Evolutionary conservation across 306 rosid species (phyloP).

Genomic region (Glycine latifolia): DNA sequence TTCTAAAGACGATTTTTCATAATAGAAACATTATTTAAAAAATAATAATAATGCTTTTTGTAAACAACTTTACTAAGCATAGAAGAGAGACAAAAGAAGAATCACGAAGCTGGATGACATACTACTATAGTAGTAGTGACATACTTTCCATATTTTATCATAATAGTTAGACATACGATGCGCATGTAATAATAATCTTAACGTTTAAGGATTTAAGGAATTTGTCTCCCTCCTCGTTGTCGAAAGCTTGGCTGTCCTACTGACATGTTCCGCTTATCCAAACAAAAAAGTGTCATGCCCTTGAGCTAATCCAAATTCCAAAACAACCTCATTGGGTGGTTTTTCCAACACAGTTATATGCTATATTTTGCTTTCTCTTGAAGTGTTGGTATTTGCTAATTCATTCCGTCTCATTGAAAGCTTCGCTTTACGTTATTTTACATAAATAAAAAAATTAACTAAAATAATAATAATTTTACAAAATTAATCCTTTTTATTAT

Average conservation of each 20-base stretch:
- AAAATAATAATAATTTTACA: no score
- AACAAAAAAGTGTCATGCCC: slow-evolving; percentile 1
- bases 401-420: no score
- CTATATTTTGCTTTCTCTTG: no score
- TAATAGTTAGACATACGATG: neutral
- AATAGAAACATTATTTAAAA: no score
- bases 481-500: no score
- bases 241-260: neutral
- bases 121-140: no score
- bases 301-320: neutral
- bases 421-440: no score
- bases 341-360: neutral
- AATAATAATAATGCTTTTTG: no score
- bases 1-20: no score
- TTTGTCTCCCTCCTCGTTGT: slow-evolving; percentile 3
- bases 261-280: slow-evolving; percentile 28
- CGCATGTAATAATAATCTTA: neutral
- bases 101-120: neutral
- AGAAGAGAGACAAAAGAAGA: slow-evolving; percentile 18
- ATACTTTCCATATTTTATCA: neutral
- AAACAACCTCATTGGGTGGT: neutral
- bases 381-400: no score
- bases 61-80: neutral
- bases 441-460: no score
- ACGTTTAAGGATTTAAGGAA: neutral